phyloP scores from a whole-genome alignment of 2,329 filamentous ascomycete species.

The Colletotrichum cordylinicola region DNA sequence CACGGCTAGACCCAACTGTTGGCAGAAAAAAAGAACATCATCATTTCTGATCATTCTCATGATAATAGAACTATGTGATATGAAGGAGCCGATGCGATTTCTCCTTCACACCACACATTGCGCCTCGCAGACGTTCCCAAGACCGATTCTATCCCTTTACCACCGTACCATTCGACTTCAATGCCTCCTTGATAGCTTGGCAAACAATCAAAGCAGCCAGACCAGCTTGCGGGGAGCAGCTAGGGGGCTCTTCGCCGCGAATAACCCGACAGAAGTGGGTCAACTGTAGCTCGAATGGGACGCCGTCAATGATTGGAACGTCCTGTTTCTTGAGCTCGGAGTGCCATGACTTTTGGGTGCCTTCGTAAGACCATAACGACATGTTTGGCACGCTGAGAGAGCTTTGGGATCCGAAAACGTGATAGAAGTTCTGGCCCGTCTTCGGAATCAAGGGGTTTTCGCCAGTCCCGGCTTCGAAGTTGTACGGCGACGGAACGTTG shows the following conservation, averaged over 20 bases:
- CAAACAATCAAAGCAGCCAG: conserved; percentile 58
- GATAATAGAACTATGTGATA: not conserved
- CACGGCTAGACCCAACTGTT: not conserved
- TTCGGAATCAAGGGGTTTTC: conserved; percentile 61
- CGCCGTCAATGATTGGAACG: conserved; percentile 21
- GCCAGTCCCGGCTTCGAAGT: conserved; percentile 62
- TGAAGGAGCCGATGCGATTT: not conserved
- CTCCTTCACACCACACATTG: not conserved
- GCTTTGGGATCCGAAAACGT: conserved; percentile 58
- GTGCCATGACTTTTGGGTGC: conserved; percentile 46
- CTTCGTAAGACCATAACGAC: conserved; percentile 51
- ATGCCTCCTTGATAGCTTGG: conserved; percentile 52
- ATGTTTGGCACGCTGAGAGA: conserved; percentile 61
- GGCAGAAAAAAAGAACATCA: not conserved
- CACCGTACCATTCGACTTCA: conserved; percentile 36
- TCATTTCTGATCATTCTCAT: not conserved
- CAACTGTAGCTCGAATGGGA: conserved; percentile 59
- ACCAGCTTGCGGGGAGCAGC: conserved; percentile 54
- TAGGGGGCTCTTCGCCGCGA: conserved; percentile 43
- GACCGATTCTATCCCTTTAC: not conserved
- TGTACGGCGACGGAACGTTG: conserved; percentile 54
- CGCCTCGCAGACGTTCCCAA: not conserved
- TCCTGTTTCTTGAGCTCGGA: conserved; percentile 37
- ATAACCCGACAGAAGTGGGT: conserved; percentile 57
- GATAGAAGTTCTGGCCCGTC: conserved; percentile 51